Evolutionary conservation across 2,329 filamentous ascomycete genomes (phyloP), one percentile per base, ranked within the genome.

Genomic region (Clarireedia sp.): DNA sequence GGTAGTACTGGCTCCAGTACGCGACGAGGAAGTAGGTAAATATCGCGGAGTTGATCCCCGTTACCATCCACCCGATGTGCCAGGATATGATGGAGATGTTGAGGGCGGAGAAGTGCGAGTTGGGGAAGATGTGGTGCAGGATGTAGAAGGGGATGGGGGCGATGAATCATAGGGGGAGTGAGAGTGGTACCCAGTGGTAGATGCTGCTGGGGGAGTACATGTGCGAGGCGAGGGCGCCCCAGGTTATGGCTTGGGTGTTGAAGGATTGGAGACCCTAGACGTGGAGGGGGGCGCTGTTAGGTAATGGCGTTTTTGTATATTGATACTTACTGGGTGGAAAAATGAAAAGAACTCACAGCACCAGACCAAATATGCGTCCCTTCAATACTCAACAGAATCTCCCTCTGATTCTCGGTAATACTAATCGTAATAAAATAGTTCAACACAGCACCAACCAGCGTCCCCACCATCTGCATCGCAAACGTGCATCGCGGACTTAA

Each of bases 31-130:
- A 84, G 85, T 85, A 89, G 65, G 78, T 79, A 50, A 86, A 78
- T 65, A 87, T 89, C 61, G 83, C 86, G 57, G 86, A 81, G 0
- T 83, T 81, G 0, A 83, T 86, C 0, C 86, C 86, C 0, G 85
- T 84, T 6, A 85, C 85, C 4, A 88, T 75, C 64, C 78, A 73
- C 47, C 79, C 78, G 0, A 80, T 75, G 37, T 82, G 82, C 55
- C 82, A 83, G 64, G 83, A 86, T 62, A 89, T 78, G 51, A 88
- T 75, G 0, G 85, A 85, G 21, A 79, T 79, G 69, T 78, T 87
- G 61, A 89, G 74, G 68, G 84, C 87, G 55, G 82, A 78, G 71
- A 82, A 80, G 19, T 79, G 70, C 4, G 77, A 79, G 64, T 76
- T 78, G 36, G 83, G 83, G 67, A 77, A 87, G 50, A 75, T 71